Evolutionary conservation across 1,284 basidiomycete genomes (phyloP), one percentile per base, ranked within the genome.

Genomic region (Papiliotrema terrestris): DNA sequence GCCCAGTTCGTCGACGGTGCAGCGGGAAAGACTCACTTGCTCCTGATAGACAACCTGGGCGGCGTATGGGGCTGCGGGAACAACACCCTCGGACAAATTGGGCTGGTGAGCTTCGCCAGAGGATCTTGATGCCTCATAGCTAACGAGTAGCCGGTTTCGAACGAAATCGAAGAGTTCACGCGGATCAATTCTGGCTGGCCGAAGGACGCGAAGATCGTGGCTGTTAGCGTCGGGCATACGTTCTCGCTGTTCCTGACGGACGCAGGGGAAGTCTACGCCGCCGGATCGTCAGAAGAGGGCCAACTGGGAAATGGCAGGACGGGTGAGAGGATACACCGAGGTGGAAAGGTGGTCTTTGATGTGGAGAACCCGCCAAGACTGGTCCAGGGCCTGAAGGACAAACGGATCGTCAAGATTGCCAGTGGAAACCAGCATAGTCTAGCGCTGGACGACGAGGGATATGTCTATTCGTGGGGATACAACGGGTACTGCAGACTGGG

Each of bases 271-370:
- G 89, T 96, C 2, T 97, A 88, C 69, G 83, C 91, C 0, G 86
- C 91, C 61, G 94, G 94, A 36, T 92, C 88, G 52, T 88, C 86
- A n/a, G 91, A 96, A 75, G 86, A 90, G 62, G 94, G 94, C 1
- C 91, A 96, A 64, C 80, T 97, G 0, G 94, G 92, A 1, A 94
- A 92, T 66, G 93, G 93, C 15, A 83, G 84, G 54, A 92, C 91
- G 0, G 91, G 92, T 17, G 91, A 94, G 75, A 84, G 91, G 41
- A 88, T 95, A 57, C 84, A 86, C 8, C 87, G 87, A 2, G 89
- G 85, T 37, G 89, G 89, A 62, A 91, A 91, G 72, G 83, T 86
- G 0, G 85, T 83, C 11, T 95, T 83, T 66, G 91, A 92, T 71
- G 82, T 88, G n/a, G 85, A 89, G 66, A 76, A 80, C 19, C 82